phyloP scores from a whole-genome alignment of 2,329 filamentous ascomycete species.

The Botrytis sinoallii region DNA sequence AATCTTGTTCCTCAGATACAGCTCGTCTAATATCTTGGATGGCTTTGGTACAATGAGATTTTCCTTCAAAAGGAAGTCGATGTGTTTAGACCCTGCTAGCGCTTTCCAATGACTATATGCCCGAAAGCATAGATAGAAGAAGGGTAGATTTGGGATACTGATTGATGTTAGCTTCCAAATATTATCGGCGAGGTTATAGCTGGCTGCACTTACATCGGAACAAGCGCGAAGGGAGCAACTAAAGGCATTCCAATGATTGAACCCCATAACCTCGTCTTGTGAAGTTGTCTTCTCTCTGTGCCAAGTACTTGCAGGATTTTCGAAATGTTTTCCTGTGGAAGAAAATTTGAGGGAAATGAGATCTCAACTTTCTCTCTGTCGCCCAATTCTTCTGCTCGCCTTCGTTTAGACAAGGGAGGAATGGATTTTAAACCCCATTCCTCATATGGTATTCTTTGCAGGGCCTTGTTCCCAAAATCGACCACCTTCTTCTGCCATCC shows the following conservation, averaged over 20 bases:
- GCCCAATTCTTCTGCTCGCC: conserved; percentile 60
- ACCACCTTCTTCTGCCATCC: conserved; percentile 90
- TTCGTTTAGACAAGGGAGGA: conserved; percentile 70
- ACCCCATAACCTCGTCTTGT: conserved; percentile 74
- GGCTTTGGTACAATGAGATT: conserved; percentile 65
- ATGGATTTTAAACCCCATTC: conserved; percentile 98
- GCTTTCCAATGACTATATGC: conserved; percentile 92
- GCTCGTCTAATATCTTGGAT: conserved; percentile 66
- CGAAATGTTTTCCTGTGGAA: conserved; percentile 61
- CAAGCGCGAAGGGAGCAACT: conserved; percentile 73
- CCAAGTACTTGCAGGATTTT: conserved; percentile 67
- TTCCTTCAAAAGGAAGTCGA: conserved; percentile 76
- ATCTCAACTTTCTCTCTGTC: conserved; percentile 67
- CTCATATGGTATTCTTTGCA: conserved; percentile 88
- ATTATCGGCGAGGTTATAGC: neutral
- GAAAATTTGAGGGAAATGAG: conserved; percentile 69
- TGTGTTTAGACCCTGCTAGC: conserved; percentile 75
- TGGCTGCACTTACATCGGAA: conserved; percentile 69
- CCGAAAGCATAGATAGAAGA: conserved; percentile 92
- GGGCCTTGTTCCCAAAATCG: conserved; percentile 77
- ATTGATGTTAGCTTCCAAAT: neutral
- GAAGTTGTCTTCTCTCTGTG: conserved; percentile 75
- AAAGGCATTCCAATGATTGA: conserved; percentile 81
- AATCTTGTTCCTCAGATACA: conserved; percentile 53
- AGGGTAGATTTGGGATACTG: conserved; percentile 89